Base-by-base conservation (phyloP, 2,329 filamentous ascomycete genomes). In the Fusarium sp. region DNA sequence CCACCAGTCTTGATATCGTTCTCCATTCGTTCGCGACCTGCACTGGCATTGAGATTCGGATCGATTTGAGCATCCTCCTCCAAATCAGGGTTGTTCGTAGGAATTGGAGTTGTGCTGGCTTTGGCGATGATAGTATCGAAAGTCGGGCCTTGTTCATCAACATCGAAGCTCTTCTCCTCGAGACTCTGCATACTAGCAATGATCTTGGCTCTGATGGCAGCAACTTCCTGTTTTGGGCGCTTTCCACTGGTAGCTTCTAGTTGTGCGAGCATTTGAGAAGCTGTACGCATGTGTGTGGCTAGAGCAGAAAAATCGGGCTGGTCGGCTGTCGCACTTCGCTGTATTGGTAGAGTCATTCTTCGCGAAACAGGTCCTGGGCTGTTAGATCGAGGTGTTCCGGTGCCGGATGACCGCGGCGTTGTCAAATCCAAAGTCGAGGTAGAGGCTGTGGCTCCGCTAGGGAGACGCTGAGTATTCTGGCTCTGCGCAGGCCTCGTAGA, bases 121-220 rank as follows among this genome's bases (percentile, higher is more conserved):
- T 91, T 91, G 26, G 91, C 91, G 79, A 96, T 93, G 74, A 96
- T 95, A 59, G 88, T 89, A 71, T 95, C 92, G 71, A 96, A 95
- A 0, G 90, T 94, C 18, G 92, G 91, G 0, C 88, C 85, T 62
- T 89, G 86, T 50, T 94, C 91, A 66, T 94, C 91, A 4, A 88
- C 81, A 50, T 93, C 89, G 73, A 96, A 96, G 76, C 89, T 94
- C 77, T 95, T 91, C 78, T 96, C 93, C 78, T 96, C 92, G 10
- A 96, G 81, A 70, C 87, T 93, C 77, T 96, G 92, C 93, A 96
- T 96, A 77, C 92, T 95, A 4, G 92, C 92, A 73, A 96, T 96
- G 68, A 96, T 96, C 80, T 93, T 94, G 40, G 92, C 89, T 71
- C 93, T 87, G 77, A 96, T 96, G 9, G 92, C 91, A 18, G 92